A percentile compares a stretch with the other conserved stretches of the same genome.
Conservation (phyloP, 2,329 filamentous ascomycete genomes). For the Aspergillus phoenicis region DNA sequence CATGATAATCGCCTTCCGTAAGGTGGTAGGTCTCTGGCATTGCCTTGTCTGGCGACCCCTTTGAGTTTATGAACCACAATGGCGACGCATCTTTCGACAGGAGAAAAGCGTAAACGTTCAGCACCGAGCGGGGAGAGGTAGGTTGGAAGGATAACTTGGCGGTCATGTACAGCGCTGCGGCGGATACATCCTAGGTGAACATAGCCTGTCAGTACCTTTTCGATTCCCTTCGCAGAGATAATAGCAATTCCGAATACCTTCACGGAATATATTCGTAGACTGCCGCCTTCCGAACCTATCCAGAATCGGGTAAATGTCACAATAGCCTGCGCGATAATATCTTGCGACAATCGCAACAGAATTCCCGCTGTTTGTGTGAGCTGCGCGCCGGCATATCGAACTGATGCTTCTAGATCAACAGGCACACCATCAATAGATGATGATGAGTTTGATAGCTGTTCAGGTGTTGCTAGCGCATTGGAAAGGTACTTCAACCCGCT, state of each 20-base stretch:
- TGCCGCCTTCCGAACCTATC: slow-evolving; percentile 56
- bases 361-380: slow-evolving; percentile 58
- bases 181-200: slow-evolving; percentile 69
- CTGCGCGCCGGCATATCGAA: slow-evolving; percentile 48
- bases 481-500: slow-evolving; percentile 41
- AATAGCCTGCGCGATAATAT: slow-evolving; percentile 81
- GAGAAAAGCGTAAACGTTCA: slow-evolving; percentile 84
- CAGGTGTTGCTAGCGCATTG: slow-evolving; percentile 49
- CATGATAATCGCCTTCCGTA: slow-evolving; percentile 71
- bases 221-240: not conserved
- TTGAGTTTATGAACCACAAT: slow-evolving; percentile 47
- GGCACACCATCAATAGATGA: slow-evolving; percentile 48
- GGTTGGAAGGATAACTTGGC: slow-evolving; percentile 80
- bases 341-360: slow-evolving; percentile 80
- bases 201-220: not conserved
- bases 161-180: slow-evolving; percentile 76
- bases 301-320: slow-evolving; percentile 81
- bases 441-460: slow-evolving; percentile 49
- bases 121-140: slow-evolving; percentile 74
- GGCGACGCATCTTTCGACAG: slow-evolving; percentile 61
- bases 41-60: slow-evolving; percentile 31
- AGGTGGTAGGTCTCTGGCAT: slow-evolving; percentile 66
- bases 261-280: slow-evolving; percentile 45
- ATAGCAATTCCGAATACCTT: slow-evolving; percentile 36
- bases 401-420: slow-evolving; percentile 45